Evolutionary conservation across 2,329 filamentous ascomycete species (phyloP), one percentile per base, ranked within the genome.

Genomic region (Fusarium sp.): DNA sequence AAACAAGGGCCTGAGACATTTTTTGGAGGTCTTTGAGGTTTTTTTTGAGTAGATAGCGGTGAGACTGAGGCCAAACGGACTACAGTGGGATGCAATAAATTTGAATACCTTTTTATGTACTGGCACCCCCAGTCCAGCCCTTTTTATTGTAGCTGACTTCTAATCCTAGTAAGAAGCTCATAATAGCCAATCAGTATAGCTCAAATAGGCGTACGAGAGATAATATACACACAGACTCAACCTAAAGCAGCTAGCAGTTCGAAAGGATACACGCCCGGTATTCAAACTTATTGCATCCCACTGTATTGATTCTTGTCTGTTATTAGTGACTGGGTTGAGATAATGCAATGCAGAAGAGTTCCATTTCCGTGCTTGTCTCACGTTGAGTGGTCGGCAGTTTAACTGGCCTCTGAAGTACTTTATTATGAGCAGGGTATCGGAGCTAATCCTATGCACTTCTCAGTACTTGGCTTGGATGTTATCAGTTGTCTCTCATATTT

Each of bases 1-100:
- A 68, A 68, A 68, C 65, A 53, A 58, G 56, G 49, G n/a, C 53
- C 38, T 36, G 53, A 64, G 66, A 68, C 56, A 53, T 63, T 63
- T 38, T 47, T 41, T 11, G 22, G 29, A 49, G 46, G 46, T 33
- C 33, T 49, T 25, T 52, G 33, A 52, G 49, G 18, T 22, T 36
- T 44, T 22, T 36, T 38, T 39, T 39, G 4, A 58, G 39, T 65
- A 65, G 31, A 57, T 50, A 62, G 62, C 67, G 62, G 68, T 71
- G 67, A 71, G 49, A 45, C 57, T 45, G 52, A 58, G 54, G 60
- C 36, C 61, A 33, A 35, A 62, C 49, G 49, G 35, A 54, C 66
- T 69, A n/a, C n/a, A n/a, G n/a, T n/a, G n/a, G n/a, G n/a, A n/a
- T n/a, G n/a, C n/a, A n/a, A n/a, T n/a, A n/a, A n/a, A n/a, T n/a